Percentiles rank a stretch among this genome's conserved stretches.
phyloP scores from a whole-genome alignment of 208 protist species.

The Lotmaria passim region DNA sequence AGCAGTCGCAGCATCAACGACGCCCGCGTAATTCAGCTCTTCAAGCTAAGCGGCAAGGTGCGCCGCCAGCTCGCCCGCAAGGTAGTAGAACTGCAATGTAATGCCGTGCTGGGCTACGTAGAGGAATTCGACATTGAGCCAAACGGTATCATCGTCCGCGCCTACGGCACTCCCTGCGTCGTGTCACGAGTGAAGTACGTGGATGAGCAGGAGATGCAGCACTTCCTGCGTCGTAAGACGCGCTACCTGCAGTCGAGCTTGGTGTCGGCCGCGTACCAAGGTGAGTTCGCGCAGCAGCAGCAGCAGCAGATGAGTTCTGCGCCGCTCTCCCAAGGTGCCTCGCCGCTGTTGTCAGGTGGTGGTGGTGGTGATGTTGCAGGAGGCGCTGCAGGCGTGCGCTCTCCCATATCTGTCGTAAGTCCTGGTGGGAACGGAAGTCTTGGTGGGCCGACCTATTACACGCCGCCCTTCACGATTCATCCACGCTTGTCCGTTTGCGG shows the following conservation, averaged over 20 bases:
- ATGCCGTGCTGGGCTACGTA: constrained; percentile 89
- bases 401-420: too few species aligned
- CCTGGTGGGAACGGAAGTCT: too few species aligned
- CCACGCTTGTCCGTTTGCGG: neutral
- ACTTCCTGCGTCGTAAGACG: constrained; percentile 17
- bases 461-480: neutral
- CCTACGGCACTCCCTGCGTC: constrained; percentile 91
- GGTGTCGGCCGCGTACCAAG: constrained; percentile 10
- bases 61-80: constrained; percentile 90
- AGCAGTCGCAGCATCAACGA: constrained; percentile 83
- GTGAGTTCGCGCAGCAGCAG: constrained; percentile 13
- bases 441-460: constrained; percentile 12
- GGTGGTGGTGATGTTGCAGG: neutral
- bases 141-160: constrained; percentile 89
- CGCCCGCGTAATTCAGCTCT: constrained; percentile 85
- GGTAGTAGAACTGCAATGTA: constrained; percentile 89
- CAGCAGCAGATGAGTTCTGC: constrained; percentile 16
- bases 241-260: constrained; percentile 27
- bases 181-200: constrained; percentile 76
- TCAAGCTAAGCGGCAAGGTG: constrained; percentile 91
- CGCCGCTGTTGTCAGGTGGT: neutral
- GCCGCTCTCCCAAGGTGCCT: constrained; percentile 4
- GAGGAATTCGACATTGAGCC: constrained; percentile 92
- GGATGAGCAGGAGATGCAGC: constrained; percentile 43
- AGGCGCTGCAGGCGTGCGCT: too few species aligned